Evolutionary conservation across 176 grass and related monocot species (phyloP), one percentile per base, ranked within the genome.

Genomic region (Hyparrhenia diplandra): DNA sequence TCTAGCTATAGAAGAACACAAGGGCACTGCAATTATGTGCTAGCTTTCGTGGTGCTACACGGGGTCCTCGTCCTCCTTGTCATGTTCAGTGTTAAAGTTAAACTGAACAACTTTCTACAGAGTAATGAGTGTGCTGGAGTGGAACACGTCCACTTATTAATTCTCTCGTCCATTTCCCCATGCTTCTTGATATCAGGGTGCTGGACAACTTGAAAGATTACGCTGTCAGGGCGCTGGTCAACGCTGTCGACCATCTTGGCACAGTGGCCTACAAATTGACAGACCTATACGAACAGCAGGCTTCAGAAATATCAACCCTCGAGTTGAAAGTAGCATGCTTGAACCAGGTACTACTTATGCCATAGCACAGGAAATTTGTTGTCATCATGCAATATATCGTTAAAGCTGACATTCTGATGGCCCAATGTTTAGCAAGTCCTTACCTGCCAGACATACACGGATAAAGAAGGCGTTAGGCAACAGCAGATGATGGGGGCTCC

Each of bases 141-240:
- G 46, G 28, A 71, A 30, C 32, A 49, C n/a, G 52, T 64, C 28
- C 71, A 65, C 25, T 66, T 24, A 57, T 17, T 29, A 40, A 49
- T 80, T 69, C 23, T 46, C 78, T 78, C 30, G 74, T 42, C 36
- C 47, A 59, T 35, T 73, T 82, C 46, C 29, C 2, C 47, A 14
- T 73, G 29, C 47, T 83, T 89, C 12, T 81, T 85, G 31, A 69
- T 93, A 21, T 65, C 86, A 98, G 92, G 72, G 96, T 99, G 63
- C 82, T 99, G 81, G 92, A 93, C 82, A 95, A 99, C 87, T 73
- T 99, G 78, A 99, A 99, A 77, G 96, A 99, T 86, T 99, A 99
- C 67, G 88, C 90, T 66, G 90, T 99, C 16, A 87, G 92, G 81
- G 96, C 96, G 14, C 83, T 99, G 85, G 96, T 99, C 60, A 99